Percentiles rank a stretch among this genome's conserved stretches.
phyloP scores from a whole-genome alignment of 495 filamentous ascomycete species.

The Penicillium parvum region DNA sequence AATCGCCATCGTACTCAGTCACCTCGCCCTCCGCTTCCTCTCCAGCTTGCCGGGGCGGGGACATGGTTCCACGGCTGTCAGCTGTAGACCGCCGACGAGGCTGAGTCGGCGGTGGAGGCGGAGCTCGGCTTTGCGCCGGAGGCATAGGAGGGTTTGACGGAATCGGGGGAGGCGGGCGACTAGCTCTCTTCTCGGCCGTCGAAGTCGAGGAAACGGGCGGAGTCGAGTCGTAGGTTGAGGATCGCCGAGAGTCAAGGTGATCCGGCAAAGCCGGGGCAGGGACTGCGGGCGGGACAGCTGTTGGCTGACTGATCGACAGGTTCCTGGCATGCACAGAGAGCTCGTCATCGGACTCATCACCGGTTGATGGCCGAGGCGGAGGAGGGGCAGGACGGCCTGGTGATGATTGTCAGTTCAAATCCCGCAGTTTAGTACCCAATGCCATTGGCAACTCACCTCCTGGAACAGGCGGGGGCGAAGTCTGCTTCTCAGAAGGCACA shows the following conservation, averaged over 20 bases:
- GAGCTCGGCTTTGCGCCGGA: conserved; percentile 58
- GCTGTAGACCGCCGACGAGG: conserved; percentile 58
- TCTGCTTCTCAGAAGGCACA: conserved; percentile 58
- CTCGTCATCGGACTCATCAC: conserved; percentile 93
- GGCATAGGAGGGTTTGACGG: conserved; percentile 45
- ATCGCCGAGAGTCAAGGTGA: conserved; percentile 38
- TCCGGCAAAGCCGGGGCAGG: conserved; percentile 43
- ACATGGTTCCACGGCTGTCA: conserved; percentile 42
- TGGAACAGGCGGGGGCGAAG: conserved; percentile 63
- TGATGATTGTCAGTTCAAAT: conserved; percentile 18
- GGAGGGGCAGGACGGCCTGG: conserved; percentile 57
- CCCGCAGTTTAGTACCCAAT: background rate
- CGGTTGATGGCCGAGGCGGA: conserved; percentile 51
- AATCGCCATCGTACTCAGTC: conserved; percentile 96
- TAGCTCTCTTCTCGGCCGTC: conserved; percentile 46
- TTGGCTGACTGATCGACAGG: conserved; percentile 37
- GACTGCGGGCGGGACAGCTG: conserved; percentile 44
- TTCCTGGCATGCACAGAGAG: conserved; percentile 61
- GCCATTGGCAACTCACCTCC: conserved; percentile 52
- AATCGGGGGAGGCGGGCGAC: conserved; percentile 48
- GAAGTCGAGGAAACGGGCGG: conserved; percentile 52
- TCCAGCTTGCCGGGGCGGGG: conserved; percentile 38
- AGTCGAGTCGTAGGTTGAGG: conserved; percentile 36
- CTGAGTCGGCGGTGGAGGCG: conserved; percentile 73
- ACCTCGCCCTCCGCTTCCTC: conserved; percentile 75